Evolutionary conservation across 1,139 yeast genomes (phyloP), one percentile per base, ranked within the genome.

Genomic region (Suhomyces maxii): DNA sequence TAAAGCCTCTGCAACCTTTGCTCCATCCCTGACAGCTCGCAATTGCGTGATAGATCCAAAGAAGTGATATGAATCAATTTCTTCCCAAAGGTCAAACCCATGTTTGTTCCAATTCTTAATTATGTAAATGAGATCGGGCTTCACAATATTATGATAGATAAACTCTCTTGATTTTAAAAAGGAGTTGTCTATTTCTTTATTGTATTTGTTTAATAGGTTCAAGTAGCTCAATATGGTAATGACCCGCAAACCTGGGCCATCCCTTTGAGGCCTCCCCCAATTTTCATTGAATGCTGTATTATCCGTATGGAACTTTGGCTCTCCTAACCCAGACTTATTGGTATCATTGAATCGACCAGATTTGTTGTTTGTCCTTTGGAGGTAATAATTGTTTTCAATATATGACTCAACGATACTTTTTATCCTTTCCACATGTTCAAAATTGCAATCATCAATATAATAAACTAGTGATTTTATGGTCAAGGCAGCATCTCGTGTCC

Each of bases 241-340:
- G 3, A 84, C 77, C 54, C 98, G 76, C 48, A 91, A 73, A 0
- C 95, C 95, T 0, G 98, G 97, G 0, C 98, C 98, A 64, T 93
- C 99, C 51, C 89, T 78, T 65, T 91, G 99, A 0, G 99, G 99
- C 56, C 99, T 76, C 1, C 98, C 98, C 99, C 98, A 91, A 36
- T 70, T 62, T 2, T 71, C 82, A 12, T 67, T 63, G 56, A 86
- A 91, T 1, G 86, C 73, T 0, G 79, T 59, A 28, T 86, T 84
- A 60, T 89, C 79, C 3, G 83, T 82, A 60, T 77, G 64, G 58
- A 86, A 90, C 62, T 91, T 91, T 5, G 98, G 98, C 61, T 91
- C 98, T 1, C 97, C 98, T 34, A 91, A 72, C 3, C 90, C 90
- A 37, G 69, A 61, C 46, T 73, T 64, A 36, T 49, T 52, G 1